Conservation (phyloP, 208 protist genomes). For the Porcisia deanei region DNA sequence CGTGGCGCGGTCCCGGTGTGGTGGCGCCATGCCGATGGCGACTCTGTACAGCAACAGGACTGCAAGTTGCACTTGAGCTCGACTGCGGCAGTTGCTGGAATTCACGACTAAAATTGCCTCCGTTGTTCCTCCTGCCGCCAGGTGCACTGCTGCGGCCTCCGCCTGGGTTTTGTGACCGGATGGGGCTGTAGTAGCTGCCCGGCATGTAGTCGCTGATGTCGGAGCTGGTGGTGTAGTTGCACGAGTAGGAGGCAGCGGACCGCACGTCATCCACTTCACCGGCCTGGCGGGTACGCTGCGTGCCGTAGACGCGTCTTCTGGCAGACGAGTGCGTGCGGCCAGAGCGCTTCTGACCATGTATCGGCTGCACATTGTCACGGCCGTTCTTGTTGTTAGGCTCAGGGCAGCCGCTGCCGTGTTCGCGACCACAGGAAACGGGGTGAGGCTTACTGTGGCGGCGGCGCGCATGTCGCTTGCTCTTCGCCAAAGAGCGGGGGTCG, state of each 20-base stretch:
- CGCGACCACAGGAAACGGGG: not conserved
- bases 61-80: not conserved
- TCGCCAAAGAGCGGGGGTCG: slow-evolving; percentile 32
- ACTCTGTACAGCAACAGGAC: not conserved
- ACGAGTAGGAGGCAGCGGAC: slow-evolving; percentile 23
- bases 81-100: not conserved
- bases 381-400: not conserved
- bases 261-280: slow-evolving; percentile 10
- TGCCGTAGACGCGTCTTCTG: slow-evolving; percentile 5
- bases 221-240: slow-evolving; percentile 28
- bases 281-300: not conserved
- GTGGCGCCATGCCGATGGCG: not conserved
- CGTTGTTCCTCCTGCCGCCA: not conserved
- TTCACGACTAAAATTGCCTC: not conserved
- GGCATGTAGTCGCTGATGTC: slow-evolving; percentile 28
- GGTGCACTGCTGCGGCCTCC: not conserved
- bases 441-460: slow-evolving; percentile 1
- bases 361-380: slow-evolving; percentile 4
- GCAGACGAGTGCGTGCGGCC: slow-evolving; percentile 9
- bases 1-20: not conserved
- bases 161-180: not conserved
- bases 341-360: not conserved
- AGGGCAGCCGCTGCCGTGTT: slow-evolving; percentile 1
- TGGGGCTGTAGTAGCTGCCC: slow-evolving; percentile 28
- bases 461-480: slow-evolving; percentile 1